Percentiles rank a stretch among this genome's conserved stretches.
phyloP scores from a whole-genome alignment of 805 yeast genomes.

The Starmerella floricola region DNA sequence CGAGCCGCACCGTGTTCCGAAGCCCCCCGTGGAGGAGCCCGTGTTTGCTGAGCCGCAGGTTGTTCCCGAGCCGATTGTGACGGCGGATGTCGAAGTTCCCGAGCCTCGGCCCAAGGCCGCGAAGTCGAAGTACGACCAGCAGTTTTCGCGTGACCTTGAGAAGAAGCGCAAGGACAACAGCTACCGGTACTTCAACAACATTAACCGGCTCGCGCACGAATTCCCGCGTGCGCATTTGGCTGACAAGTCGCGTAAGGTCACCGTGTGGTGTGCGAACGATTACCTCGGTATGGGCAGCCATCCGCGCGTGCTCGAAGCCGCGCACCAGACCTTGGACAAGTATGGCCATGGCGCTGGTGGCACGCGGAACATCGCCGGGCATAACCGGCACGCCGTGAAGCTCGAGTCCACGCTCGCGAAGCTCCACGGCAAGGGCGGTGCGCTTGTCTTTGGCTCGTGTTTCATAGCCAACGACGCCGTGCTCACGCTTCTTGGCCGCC shows the following conservation, averaged over 20 bases:
- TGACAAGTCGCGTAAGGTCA: conserved; percentile 65
- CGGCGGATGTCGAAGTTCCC: neutral
- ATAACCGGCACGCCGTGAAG: conserved; percentile 75
- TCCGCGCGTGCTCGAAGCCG: conserved; percentile 54
- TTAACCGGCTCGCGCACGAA: conserved; percentile 86
- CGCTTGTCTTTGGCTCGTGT: conserved; percentile 89
- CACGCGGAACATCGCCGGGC: conserved; percentile 97
- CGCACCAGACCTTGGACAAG: conserved; percentile 67
- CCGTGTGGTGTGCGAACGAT: conserved; percentile 99
- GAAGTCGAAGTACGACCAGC: conserved; percentile 8
- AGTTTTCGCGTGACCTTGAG: conserved; percentile 51
- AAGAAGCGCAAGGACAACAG: conserved; percentile 80
- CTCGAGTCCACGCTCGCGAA: conserved; percentile 81
- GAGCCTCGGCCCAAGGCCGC: neutral
- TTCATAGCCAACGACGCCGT: conserved; percentile 96
- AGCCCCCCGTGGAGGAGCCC: neutral
- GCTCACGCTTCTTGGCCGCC: conserved; percentile 78
- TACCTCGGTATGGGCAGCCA: conserved; percentile 91
- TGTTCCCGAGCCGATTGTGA: neutral
- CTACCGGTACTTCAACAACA: conserved; percentile 91
- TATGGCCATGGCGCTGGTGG: conserved; percentile 99
- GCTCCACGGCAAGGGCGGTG: conserved; percentile 88
- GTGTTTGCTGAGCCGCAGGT: conserved; percentile 28
- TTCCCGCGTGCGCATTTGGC: conserved; percentile 88
- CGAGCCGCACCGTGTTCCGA: neutral